Percentiles rank a stretch among this genome's conserved stretches.
Evolutionary conservation across 1,284 basidiomycete genomes (phyloP).

Genomic region (Ustanciosporium gigantosporum): DNA sequence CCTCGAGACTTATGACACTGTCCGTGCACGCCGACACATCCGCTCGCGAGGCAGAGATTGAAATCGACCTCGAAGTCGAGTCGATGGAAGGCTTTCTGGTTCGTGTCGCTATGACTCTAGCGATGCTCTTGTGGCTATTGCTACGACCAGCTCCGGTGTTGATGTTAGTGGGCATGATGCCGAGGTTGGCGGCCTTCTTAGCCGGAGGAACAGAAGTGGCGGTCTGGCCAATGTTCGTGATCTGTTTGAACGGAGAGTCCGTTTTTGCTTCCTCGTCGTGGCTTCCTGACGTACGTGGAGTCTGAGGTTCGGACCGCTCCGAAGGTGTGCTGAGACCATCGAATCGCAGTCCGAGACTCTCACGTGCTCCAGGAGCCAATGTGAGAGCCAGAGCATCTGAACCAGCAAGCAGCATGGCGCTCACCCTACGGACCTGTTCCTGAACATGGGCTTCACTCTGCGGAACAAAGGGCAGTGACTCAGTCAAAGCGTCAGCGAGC

Average conservation of each 20-base stretch:
- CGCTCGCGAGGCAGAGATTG: slow-evolving; percentile 8
- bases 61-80: slow-evolving; percentile 20
- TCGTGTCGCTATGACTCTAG: too few relatives aligned
- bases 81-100: slow-evolving; percentile 27
- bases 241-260: too few relatives aligned
- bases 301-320: slow-evolving; percentile 14
- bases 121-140: too few relatives aligned
- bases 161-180: background rate
- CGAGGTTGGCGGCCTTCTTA: background rate
- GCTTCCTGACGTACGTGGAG: background rate
- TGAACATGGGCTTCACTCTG: slow-evolving; percentile 4
- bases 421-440: slow-evolving; percentile 23
- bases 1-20: slow-evolving; percentile 25
- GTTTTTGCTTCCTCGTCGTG: background rate
- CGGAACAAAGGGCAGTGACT: slow-evolving; percentile 21
- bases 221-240: too few relatives aligned
- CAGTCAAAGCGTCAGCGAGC: slow-evolving; percentile 27
- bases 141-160: background rate
- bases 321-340: slow-evolving; percentile 25
- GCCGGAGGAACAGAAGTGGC: too few relatives aligned
- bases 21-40: slow-evolving; percentile 13
- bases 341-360: slow-evolving; percentile 20
- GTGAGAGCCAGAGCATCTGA: slow-evolving; percentile 36
- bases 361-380: slow-evolving; percentile 33
- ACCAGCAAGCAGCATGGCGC: slow-evolving; percentile 34